Evolutionary conservation across 192 early-diverging fungal genomes (phyloP), one percentile per base, ranked within the genome.

Genomic region (Entomortierella beljakovae): DNA sequence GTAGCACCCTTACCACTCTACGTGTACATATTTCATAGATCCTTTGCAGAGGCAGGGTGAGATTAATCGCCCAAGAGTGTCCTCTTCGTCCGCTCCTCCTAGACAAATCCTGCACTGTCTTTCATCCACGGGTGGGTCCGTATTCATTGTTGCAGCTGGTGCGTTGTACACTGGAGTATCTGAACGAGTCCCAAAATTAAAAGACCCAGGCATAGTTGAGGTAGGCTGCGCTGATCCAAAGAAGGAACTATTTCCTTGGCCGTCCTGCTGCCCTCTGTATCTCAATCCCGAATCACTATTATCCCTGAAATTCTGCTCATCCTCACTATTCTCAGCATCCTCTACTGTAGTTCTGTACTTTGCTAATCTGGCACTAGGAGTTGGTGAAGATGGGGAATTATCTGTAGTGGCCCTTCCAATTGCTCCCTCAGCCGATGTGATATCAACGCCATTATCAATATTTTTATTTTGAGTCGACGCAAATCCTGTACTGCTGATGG

Each of bases 21-120:
- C 61, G 37, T 77, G 84, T 2, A 83, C 82, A 35, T 81, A 86
- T 70, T 84, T 66, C 86, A 89, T 89, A 28, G 88, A 85, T 22
- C 88, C 88, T 62, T 88, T 89, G 80, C 88, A 89, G 9, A 81
- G 64, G 64, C 88, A 89, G 6, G 88, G 88, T 9, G 80, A 83
- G 35, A 89, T 82, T 9, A 89, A 67, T 33, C 80, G 67, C 32
- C 88, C 87, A 6, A 89, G 71, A 3, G 61, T 81, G n/a, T 81
- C 75, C 53, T 84, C 83, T 28, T 85, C 86, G 48, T 88, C 86
- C 8, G 69, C 61, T 22, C 75, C 80, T 18, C 80, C 73, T 8
- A 83, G 83, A 37, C 87, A 88, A 37, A 88, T 88, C 48, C 87
- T 80, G 57, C 87, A 88, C 35, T 86, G 66, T 26, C 80, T 64